Evolutionary conservation across 257 asterid species (phyloP).

Genomic region (Plectranthus barbatus): DNA sequence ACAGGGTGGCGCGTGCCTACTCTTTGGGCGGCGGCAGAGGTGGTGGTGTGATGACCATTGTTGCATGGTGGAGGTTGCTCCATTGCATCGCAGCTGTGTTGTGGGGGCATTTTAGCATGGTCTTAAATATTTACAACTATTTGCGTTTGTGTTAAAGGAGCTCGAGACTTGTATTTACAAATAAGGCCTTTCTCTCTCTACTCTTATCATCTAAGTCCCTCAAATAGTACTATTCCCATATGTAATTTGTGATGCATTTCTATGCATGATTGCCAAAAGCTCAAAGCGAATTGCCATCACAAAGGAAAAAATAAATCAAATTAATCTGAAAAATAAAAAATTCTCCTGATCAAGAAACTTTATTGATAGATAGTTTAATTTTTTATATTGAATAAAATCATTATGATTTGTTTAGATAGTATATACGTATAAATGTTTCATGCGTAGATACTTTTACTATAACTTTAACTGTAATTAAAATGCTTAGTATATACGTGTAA

Average conservation of each 20-base stretch:
- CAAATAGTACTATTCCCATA: neutral
- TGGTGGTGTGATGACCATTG: neutral
- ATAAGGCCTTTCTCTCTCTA: neutral
- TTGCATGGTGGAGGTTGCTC: slow-evolving; percentile 36
- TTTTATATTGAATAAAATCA: no score
- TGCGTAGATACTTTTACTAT: no score
- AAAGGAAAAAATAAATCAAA: neutral
- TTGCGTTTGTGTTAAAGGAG: neutral
- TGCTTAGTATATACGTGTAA: no score
- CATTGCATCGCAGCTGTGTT: slow-evolving; percentile 9
- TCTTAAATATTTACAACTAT: neutral
- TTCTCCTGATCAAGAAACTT: no score
- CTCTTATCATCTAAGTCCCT: neutral
- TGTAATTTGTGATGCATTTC: neutral
- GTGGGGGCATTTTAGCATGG: neutral
- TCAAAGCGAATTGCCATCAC: no score
- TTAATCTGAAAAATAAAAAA: no score
- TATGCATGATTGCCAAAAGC: neutral
- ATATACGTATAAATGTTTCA: no score
- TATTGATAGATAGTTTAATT: no score
- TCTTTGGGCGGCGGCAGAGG: neutral
- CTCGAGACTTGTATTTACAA: neutral
- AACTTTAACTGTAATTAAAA: no score
- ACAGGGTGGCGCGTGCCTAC: slow-evolving; percentile 35
- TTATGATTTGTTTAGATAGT: no score